phyloP scores from a whole-genome alignment of 2,329 filamentous ascomycete species.

The Colletotrichum orbiculare region DNA sequence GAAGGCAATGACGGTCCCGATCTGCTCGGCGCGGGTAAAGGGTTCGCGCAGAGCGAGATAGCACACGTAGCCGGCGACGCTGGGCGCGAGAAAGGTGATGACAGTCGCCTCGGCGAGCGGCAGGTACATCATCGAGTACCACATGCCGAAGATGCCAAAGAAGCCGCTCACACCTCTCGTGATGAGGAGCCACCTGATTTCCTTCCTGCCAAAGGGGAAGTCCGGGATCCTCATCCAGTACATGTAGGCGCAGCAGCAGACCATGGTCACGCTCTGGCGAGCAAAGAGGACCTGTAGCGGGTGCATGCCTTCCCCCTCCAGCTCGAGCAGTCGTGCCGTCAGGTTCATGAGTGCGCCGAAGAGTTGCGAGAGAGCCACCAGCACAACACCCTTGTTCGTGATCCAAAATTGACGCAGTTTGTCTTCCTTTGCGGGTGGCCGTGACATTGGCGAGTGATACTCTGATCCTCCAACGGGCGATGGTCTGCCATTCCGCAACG shows the following conservation, averaged over 20 bases:
- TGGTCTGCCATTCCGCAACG: slow-evolving; percentile 43
- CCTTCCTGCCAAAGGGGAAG: slow-evolving; percentile 75
- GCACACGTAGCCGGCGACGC: slow-evolving; percentile 82
- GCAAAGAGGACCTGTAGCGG: slow-evolving; percentile 87
- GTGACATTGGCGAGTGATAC: slow-evolving; percentile 37
- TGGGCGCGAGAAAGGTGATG: slow-evolving; percentile 86
- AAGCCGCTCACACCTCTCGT: slow-evolving; percentile 76
- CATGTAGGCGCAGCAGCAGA: slow-evolving; percentile 78
- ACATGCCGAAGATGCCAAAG: slow-evolving; percentile 85
- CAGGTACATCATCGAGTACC: slow-evolving; percentile 75
- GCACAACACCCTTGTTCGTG: slow-evolving; percentile 76
- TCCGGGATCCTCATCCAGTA: slow-evolving; percentile 74
- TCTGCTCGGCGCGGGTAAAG: slow-evolving; percentile 80
- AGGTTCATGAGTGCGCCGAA: slow-evolving; percentile 91
- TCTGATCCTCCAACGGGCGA: slow-evolving; percentile 37
- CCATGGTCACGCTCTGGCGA: slow-evolving; percentile 79
- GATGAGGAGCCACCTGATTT: slow-evolving; percentile 75
- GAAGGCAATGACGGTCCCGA: slow-evolving; percentile 80
- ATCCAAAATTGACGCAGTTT: slow-evolving; percentile 60
- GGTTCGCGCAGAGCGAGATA: slow-evolving; percentile 79
- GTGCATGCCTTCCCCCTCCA: slow-evolving; percentile 78
- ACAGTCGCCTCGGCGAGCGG: slow-evolving; percentile 90
- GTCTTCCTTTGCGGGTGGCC: slow-evolving; percentile 25
- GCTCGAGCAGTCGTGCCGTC: slow-evolving; percentile 79
- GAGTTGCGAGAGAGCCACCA: slow-evolving; percentile 80